Evolutionary conservation across 2,329 filamentous ascomycete species (phyloP).

Genomic region (Trichoderma atroviride): DNA sequence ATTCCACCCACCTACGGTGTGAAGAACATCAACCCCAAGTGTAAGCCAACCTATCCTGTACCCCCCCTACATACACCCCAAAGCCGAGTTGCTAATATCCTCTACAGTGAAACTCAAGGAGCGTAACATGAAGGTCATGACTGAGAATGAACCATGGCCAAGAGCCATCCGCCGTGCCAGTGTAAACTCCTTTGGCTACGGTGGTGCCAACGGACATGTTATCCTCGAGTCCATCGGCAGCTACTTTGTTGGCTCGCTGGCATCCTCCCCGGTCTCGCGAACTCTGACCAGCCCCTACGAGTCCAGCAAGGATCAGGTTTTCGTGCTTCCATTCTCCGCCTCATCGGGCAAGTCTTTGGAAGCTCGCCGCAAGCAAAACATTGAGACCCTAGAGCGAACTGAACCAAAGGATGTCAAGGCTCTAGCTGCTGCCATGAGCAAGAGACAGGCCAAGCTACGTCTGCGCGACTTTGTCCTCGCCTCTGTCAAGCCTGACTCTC

Average conservation of each 20-base stretch:
- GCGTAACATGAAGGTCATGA: slow-evolving; percentile 17
- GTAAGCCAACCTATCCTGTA: not conserved
- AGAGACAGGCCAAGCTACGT: slow-evolving; percentile 17
- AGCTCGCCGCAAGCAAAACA: slow-evolving; percentile 7
- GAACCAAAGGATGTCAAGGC: not conserved
- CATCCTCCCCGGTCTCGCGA: not conserved
- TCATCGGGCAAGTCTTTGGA: slow-evolving; percentile 13
- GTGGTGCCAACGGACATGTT: slow-evolving; percentile 21
- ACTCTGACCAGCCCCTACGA: not conserved
- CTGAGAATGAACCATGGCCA: slow-evolving; percentile 3
- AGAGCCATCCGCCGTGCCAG: slow-evolving; percentile 13
- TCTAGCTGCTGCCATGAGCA: not conserved
- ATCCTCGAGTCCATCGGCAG: slow-evolving; percentile 23
- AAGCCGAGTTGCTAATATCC: not conserved
- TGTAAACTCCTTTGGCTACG: slow-evolving; percentile 23
- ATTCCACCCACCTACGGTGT: slow-evolving; percentile 28
- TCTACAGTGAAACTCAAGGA: slow-evolving; percentile 1
- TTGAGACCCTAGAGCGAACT: not conserved
- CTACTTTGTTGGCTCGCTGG: slow-evolving; percentile 13
- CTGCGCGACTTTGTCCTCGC: slow-evolving; percentile 1
- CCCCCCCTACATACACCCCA: not conserved
- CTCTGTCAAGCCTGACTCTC: not conserved
- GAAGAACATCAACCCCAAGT: slow-evolving; percentile 20
- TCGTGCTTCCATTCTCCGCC: slow-evolving; percentile 5
- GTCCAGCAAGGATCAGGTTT: not conserved